Percentiles rank a stretch among this genome's conserved stretches.
Conservation (phyloP, 2,329 filamentous ascomycete genomes). For the Diaporthe ilicicola region DNA sequence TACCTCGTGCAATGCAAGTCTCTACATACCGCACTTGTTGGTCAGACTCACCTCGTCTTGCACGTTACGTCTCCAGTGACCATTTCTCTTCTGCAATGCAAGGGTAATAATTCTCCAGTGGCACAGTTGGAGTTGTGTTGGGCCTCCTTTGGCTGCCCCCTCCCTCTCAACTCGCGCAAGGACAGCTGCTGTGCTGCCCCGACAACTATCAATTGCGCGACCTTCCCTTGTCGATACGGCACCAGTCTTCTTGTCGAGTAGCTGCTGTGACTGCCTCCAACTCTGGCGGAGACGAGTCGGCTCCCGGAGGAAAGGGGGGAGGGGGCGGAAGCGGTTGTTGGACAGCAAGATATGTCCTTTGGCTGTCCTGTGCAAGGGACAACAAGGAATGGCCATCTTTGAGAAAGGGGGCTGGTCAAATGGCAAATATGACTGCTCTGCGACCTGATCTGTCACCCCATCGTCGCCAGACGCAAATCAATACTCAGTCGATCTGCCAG, state of each 20-base stretch:
- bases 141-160: constrained; percentile 20
- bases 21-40: neutral
- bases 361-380: constrained; percentile 17
- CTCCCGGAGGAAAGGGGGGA: neutral
- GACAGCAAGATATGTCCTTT: neutral
- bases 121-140: constrained; percentile 27
- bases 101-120: constrained; percentile 26
- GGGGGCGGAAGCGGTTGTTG: neutral
- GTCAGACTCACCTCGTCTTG: constrained; percentile 15
- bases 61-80: constrained; percentile 25
- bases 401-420: constrained; percentile 14
- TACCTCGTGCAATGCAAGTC: neutral
- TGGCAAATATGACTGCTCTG: neutral
- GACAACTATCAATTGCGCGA: constrained; percentile 27
- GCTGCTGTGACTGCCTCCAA: neutral
- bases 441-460: constrained; percentile 10
- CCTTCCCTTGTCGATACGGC: constrained; percentile 17
- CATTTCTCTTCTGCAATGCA: constrained; percentile 6
- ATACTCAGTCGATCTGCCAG: neutral
- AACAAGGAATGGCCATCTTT: constrained; percentile 7
- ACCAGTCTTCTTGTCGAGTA: neutral
- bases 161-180: constrained; percentile 26
- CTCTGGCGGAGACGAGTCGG: neutral
- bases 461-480: neutral
- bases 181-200: constrained; percentile 27